phyloP scores from a whole-genome alignment of 352 stramenopile species.

The Pythium dissimile region DNA sequence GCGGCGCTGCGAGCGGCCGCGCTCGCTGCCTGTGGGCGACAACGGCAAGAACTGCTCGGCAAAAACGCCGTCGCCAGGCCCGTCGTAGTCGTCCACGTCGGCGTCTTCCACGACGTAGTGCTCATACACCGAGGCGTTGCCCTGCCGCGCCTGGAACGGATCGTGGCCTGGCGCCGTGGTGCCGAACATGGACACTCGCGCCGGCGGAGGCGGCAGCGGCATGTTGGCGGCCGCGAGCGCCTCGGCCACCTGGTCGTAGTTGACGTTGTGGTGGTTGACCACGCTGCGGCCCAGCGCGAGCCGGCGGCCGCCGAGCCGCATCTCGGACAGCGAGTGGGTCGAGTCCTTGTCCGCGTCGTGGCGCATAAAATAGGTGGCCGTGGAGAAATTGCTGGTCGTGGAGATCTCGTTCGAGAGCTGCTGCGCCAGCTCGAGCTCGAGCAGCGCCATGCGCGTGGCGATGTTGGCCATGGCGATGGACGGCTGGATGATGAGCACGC shows the following conservation, averaged over 20 bases:
- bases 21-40: constrained; percentile 29
- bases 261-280: constrained; percentile 64
- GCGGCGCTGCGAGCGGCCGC: constrained; percentile 9
- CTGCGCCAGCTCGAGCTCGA: constrained; percentile 32
- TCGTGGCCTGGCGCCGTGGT: constrained; percentile 31
- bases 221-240: constrained; percentile 19
- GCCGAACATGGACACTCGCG: constrained; percentile 67
- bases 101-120: constrained; percentile 59
- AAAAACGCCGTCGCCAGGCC: constrained; percentile 33
- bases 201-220: constrained; percentile 29
- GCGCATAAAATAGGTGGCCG: constrained; percentile 54
- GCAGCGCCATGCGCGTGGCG: constrained; percentile 56
- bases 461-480: constrained; percentile 65
- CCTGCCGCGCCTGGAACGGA: constrained; percentile 38
- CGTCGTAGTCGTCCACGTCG: constrained; percentile 24
- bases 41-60: constrained; percentile 38
- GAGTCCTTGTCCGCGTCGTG: constrained; percentile 30
- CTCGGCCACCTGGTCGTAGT: constrained; percentile 28
- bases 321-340: constrained; percentile 35
- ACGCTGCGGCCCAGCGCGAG: constrained; percentile 43
- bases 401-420: constrained; percentile 29
- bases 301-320: constrained; percentile 22
- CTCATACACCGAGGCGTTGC: constrained; percentile 50
- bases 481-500: constrained; percentile 60
- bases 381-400: constrained; percentile 36